Percentiles rank a stretch among this genome's conserved stretches.
These are phyloP conservation scores for Aspergillus aculeatus DNA, from an alignment of 2,329 filamentous ascomycete species.

Conservation along the genomic window DNA sequence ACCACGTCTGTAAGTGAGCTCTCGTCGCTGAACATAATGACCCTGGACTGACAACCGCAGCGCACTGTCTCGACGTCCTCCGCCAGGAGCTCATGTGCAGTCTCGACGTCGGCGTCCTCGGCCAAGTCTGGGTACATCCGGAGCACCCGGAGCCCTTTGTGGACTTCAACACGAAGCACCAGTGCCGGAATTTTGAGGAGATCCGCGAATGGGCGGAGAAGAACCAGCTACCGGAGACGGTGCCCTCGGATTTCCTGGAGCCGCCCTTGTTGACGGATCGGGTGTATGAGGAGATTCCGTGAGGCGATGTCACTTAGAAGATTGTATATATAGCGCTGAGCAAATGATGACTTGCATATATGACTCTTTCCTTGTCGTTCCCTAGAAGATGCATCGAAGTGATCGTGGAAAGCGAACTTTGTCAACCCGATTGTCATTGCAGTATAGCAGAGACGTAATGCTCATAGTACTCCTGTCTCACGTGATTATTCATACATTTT, in stretches of 20 bases:
- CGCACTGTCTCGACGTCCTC: slow-evolving; percentile 62
- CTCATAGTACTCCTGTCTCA: too few species aligned
- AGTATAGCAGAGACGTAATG: too few species aligned
- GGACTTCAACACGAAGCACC: slow-evolving; percentile 62
- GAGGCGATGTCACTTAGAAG: not conserved
- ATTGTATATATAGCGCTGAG: not conserved
- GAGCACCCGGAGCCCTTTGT: slow-evolving; percentile 54
- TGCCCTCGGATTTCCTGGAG: slow-evolving; percentile 45
- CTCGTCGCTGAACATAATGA: too few species aligned
- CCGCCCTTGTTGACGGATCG: slow-evolving; percentile 30
- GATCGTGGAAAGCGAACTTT: too few species aligned
- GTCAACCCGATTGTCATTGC: too few species aligned
- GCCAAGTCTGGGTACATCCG: slow-evolving; percentile 57
- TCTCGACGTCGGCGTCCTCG: slow-evolving; percentile 59
- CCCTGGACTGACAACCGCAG: slow-evolving; percentile 25
- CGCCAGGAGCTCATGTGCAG: slow-evolving; percentile 65
- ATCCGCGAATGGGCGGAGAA: slow-evolving; percentile 55
- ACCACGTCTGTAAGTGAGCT: slow-evolving; percentile 56
- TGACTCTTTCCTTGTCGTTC: too few species aligned
- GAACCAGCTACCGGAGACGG: slow-evolving; percentile 49
- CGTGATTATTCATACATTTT: too few species aligned
- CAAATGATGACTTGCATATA: too few species aligned
- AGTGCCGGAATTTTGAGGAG: slow-evolving; percentile 58
- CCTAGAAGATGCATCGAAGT: too few species aligned
- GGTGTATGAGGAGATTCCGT: slow-evolving; percentile 26